Conservation (phyloP, 768 basidiomycete genomes). For the Stropharia rugosoannulata region DNA sequence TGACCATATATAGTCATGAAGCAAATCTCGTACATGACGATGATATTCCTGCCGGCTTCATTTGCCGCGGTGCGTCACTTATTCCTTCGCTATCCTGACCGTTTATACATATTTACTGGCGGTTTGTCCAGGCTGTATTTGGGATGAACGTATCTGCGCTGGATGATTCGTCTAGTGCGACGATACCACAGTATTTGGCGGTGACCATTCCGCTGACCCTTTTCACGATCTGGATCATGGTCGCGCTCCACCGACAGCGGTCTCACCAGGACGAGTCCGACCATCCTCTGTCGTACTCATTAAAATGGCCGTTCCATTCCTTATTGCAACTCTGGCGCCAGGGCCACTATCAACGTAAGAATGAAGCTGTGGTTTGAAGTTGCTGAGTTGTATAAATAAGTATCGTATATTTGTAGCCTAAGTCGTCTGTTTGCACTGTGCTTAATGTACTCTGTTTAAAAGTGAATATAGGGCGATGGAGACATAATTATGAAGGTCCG, state of each 20-base stretch:
- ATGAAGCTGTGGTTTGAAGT: conserved; percentile 3
- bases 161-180: conserved; percentile 24
- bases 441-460: too few relatives aligned
- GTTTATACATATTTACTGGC: not conserved
- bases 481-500: too few relatives aligned
- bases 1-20: conserved; percentile 32
- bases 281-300: conserved; percentile 1
- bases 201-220: conserved; percentile 39
- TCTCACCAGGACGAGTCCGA: not conserved
- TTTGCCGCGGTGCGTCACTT: conserved; percentile 31
- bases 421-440: too few relatives aligned
- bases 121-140: conserved; percentile 36
- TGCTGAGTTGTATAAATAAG: too few relatives aligned
- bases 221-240: conserved; percentile 42
- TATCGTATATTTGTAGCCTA: conserved; percentile 12
- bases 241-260: conserved; percentile 38
- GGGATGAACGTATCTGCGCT: conserved; percentile 49
- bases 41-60: conserved; percentile 51
- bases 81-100: not conserved
- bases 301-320: conserved; percentile 14
- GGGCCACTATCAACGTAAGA: not conserved
- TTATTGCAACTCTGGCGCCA: not conserved
- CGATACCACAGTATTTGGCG: conserved; percentile 36
- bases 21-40: conserved; percentile 49
- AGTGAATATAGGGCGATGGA: too few relatives aligned